Conservation (phyloP, 2,329 filamentous ascomycete genomes). For the Fusarium solani-melongenae region DNA sequence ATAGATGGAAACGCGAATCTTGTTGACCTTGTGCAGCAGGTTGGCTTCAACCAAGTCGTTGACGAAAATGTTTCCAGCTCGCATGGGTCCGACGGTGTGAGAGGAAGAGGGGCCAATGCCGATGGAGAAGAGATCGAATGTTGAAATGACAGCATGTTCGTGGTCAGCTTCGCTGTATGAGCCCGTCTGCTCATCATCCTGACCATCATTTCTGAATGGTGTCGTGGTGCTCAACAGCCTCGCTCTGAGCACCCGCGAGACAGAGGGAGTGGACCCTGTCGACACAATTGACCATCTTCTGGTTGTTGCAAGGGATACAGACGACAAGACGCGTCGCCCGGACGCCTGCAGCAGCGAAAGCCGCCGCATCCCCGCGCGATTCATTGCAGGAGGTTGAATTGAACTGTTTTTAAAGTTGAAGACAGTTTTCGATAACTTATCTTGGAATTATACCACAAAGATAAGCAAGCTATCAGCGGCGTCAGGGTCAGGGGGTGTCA, state of each 20-base stretch:
- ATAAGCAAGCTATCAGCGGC: background rate
- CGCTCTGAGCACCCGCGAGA: background rate
- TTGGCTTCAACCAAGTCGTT: conserved; percentile 59
- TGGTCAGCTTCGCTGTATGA: conserved; percentile 61
- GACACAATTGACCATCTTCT: conserved; percentile 22
- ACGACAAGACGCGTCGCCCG: conserved; percentile 22
- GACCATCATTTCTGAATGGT: conserved; percentile 1
- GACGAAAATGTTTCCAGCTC: conserved; percentile 63
- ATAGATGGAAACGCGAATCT: conserved; percentile 60
- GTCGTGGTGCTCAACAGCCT: conserved; percentile 26
- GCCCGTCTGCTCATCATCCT: conserved; percentile 45
- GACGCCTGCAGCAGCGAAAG: conserved; percentile 32
- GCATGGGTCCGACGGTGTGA: conserved; percentile 64
- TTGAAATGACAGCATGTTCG: conserved; percentile 64
- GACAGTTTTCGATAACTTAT: background rate
- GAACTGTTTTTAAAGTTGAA: background rate
- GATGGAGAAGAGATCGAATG: conserved; percentile 63
- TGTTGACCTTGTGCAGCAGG: conserved; percentile 57
- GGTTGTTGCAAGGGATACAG: conserved; percentile 20
- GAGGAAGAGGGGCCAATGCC: conserved; percentile 64
- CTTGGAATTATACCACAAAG: conserved; percentile 14
- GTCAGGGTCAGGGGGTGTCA: conserved; percentile 10
- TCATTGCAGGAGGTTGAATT: conserved; percentile 13
- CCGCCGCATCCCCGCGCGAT: conserved; percentile 30
- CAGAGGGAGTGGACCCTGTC: background rate